Conservation (phyloP, 2,329 filamentous ascomycete genomes). For the Dactylellina cionopaga region DNA sequence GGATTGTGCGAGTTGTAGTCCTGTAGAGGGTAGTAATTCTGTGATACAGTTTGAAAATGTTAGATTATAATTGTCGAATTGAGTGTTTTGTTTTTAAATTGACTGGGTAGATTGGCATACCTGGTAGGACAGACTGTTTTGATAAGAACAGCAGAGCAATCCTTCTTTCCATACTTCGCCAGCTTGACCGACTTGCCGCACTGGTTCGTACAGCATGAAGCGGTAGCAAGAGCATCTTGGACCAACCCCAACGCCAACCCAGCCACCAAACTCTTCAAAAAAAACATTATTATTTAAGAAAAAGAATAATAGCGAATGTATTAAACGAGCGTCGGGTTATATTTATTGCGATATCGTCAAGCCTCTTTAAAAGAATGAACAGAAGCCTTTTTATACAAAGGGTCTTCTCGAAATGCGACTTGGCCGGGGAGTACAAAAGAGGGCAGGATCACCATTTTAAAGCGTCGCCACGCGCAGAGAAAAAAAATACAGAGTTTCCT, state of each 20-base stretch:
- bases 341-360: neutral
- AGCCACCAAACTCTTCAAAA: conserved; percentile 39
- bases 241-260: conserved; percentile 30
- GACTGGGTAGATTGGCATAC: conserved; percentile 4
- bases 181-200: conserved; percentile 35
- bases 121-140: conserved; percentile 28
- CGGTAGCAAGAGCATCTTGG: conserved; percentile 17
- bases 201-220: conserved; percentile 25
- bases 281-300: conserved; percentile 3
- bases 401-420: neutral
- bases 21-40: neutral
- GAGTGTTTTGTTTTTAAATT: too few relatives aligned
- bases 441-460: neutral
- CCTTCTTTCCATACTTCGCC: conserved; percentile 24
- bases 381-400: neutral
- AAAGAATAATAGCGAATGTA: neutral
- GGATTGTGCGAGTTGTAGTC: conserved; percentile 7
- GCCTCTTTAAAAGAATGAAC: conserved; percentile 16
- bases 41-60: neutral
- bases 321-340: conserved; percentile 8
- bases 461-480: neutral
- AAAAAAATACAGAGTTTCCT: neutral
- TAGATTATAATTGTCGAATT: too few relatives aligned
- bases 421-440: neutral
- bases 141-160: conserved; percentile 35